phyloP scores from a whole-genome alignment of 805 yeast genomes.

The Starmerella vitae region DNA sequence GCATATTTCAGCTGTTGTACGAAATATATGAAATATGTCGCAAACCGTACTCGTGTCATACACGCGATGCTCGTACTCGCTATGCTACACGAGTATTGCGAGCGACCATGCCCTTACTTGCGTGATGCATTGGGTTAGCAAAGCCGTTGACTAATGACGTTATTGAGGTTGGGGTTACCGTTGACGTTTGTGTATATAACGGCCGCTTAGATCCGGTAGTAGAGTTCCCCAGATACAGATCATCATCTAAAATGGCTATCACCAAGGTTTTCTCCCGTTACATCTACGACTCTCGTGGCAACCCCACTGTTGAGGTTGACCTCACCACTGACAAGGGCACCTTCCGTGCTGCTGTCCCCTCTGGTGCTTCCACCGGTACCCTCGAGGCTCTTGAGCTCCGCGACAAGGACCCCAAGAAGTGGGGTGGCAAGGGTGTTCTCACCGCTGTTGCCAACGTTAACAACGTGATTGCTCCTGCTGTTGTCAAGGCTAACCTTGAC shows the following conservation, averaged over 20 bases:
- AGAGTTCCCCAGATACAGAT: background rate
- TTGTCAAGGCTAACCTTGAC: conserved; percentile 65
- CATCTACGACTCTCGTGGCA: conserved; percentile 99
- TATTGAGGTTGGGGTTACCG: conserved; percentile 5
- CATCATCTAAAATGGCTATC: conserved; percentile 48
- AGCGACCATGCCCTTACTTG: background rate
- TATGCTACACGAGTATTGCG: conserved; percentile 1
- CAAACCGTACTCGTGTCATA: background rate
- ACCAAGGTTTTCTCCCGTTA: conserved; percentile 83
- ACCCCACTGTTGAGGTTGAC: conserved; percentile 99
- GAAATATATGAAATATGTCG: background rate
- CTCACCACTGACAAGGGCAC: conserved; percentile 80
- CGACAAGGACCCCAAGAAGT: conserved; percentile 93
- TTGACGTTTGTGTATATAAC: conserved; percentile 9
- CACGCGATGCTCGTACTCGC: background rate
- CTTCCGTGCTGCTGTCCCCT: conserved; percentile 96
- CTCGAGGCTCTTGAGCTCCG: conserved; percentile 98
- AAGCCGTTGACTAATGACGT: conserved; percentile 1
- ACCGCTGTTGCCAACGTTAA: conserved; percentile 96
- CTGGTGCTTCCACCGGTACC: conserved; percentile 98
- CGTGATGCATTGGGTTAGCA: background rate
- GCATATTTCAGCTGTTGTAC: background rate
- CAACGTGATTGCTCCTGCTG: conserved; percentile 87
- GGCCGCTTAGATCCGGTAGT: background rate
- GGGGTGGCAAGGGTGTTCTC: conserved; percentile 98